Conservation (phyloP, 257 asterid genomes). For the Solanum sejunctum region DNA sequence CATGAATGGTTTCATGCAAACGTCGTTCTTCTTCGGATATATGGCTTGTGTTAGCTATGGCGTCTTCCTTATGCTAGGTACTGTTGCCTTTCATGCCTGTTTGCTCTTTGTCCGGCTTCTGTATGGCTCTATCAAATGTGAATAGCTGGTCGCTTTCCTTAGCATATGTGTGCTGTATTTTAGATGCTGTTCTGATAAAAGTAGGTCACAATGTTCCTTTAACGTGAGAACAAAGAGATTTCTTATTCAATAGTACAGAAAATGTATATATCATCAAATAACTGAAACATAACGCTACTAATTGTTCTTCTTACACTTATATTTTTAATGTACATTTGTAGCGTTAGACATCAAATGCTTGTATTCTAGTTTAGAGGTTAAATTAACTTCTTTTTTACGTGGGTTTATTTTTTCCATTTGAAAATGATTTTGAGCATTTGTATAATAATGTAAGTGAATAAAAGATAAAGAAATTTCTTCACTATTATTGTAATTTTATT, state of each 20-base stretch:
- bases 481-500: too few relatives aligned
- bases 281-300: too few relatives aligned
- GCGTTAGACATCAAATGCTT: too few relatives aligned
- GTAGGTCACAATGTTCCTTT: background rate
- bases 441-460: too few relatives aligned
- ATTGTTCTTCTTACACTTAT: too few relatives aligned
- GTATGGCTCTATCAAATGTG: constrained; percentile 5
- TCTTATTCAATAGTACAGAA: background rate
- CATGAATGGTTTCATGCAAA: constrained; percentile 10
- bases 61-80: constrained; percentile 9
- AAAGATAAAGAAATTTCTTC: too few relatives aligned
- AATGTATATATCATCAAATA: too few relatives aligned
- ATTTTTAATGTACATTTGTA: too few relatives aligned
- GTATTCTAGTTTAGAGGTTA: too few relatives aligned
- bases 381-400: too few relatives aligned
- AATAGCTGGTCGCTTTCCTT: background rate
- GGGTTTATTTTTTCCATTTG: too few relatives aligned
- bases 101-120: constrained; percentile 9
- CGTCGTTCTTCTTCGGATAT: constrained; percentile 12
- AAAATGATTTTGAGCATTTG: too few relatives aligned
- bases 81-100: constrained; percentile 3
- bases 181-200: background rate
- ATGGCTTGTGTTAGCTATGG: constrained; percentile 15
- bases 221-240: background rate
- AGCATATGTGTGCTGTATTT: background rate